A percentile compares a stretch with the other conserved stretches of the same genome.
Evolutionary conservation across 177 flowering plant species (phyloP).

Genomic region (Vitis hybrid): DNA sequence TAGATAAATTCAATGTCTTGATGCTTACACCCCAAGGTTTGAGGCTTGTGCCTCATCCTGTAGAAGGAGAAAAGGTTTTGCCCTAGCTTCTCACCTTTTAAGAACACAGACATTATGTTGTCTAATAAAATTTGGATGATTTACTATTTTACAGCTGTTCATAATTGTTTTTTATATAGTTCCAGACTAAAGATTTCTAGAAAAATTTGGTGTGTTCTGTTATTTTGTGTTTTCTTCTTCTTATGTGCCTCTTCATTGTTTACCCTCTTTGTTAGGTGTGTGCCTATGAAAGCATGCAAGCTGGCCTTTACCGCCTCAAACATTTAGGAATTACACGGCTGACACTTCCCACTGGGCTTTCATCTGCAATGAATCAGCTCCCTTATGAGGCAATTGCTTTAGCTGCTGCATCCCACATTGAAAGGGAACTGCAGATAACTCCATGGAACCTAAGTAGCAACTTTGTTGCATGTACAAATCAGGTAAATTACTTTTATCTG

Average conservation of each 20-base stretch:
- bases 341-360: slow-evolving; percentile 62
- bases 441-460: slow-evolving; percentile 97
- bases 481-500: slow-evolving; percentile 39
- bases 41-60: too few relatives aligned
- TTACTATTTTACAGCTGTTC: too few relatives aligned
- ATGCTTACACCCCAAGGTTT: too few relatives aligned
- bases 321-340: slow-evolving; percentile 83
- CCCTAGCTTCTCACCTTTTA: too few relatives aligned
- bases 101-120: too few relatives aligned
- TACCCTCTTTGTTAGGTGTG: slow-evolving; percentile 59
- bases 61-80: too few relatives aligned
- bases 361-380: slow-evolving; percentile 93
- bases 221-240: neutral
- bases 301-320: slow-evolving; percentile 84
- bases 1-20: too few relatives aligned
- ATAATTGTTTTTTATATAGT: too few relatives aligned
- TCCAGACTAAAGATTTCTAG: too few relatives aligned
- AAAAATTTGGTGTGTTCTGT: neutral
- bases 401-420: slow-evolving; percentile 98
- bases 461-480: slow-evolving; percentile 85
- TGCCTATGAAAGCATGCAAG: slow-evolving; percentile 93
- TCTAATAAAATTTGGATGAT: too few relatives aligned
- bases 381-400: slow-evolving; percentile 95
- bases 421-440: slow-evolving; percentile 92
- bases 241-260: neutral